Evolutionary conservation across 441 rosid species (phyloP), one percentile per base, ranked within the genome.

Genomic region (Populus hybrid): DNA sequence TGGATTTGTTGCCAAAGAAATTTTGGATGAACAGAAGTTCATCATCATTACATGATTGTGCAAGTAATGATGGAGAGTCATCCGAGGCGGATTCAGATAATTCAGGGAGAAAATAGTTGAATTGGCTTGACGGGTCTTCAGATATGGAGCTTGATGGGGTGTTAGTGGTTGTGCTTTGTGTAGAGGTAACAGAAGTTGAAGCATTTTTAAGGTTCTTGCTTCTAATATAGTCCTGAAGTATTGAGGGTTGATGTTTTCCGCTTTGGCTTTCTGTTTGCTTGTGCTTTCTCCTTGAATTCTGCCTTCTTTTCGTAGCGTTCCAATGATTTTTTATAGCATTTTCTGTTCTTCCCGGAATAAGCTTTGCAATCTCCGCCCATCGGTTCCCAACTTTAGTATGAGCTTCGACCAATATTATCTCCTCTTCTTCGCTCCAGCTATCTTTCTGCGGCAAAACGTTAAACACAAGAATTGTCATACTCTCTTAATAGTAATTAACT

Each of bases 311-410:
- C 1, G 99, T 93, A 3, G 99, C 97, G 61, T 94, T 94, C 99
- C 99, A 93, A 66, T 94, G 99, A 70, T 94, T 94, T 85, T 94
- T 94, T 61, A 91, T 90, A 9, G 97, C 78, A 76, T 94, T 94
- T 81, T 93, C 99, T 5, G 95, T 92, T 76, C 99, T 87, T 74
- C 98, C 97, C 3, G 88, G 93, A 66, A 94, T 90, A 69, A 80
- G 72, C 78, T 90, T 94, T 1, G 97, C 97, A 7, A 94, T 94
- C 87, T 91, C 97, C 1, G 98, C 98, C 98, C 98, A 94, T 42
- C 89, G 81, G 82, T 94, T 94, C 28, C 98, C 97, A 9, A 93
- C 83, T 28, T 83, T 90, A 4, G 75, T 80, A 81, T 94, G 98
- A 53, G 93, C 88, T 75, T 87, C 89, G 26, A 94, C 91, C 20